Percentiles rank a stretch among this genome's conserved stretches.
phyloP scores from a whole-genome alignment of 2,329 filamentous ascomycete species.

The Triangularia setosa region DNA sequence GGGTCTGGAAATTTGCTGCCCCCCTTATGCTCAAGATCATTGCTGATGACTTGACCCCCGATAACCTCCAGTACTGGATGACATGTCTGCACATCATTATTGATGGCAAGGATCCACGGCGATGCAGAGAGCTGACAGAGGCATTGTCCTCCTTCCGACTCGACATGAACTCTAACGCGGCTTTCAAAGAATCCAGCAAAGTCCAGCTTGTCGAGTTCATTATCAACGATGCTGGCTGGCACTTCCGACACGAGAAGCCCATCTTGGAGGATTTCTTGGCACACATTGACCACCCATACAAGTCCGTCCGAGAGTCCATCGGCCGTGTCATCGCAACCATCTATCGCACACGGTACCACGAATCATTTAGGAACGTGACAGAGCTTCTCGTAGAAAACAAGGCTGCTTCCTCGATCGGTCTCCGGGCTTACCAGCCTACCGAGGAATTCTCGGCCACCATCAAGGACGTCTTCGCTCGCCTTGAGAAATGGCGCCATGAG shows the following conservation, averaged over 20 bases:
- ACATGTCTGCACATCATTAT: conserved; percentile 87
- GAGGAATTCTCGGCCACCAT: conserved; percentile 71
- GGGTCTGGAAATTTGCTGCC: conserved; percentile 85
- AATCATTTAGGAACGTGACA: conserved; percentile 80
- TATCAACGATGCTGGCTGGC: conserved; percentile 87
- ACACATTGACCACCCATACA: conserved; percentile 96
- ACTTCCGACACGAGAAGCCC: conserved; percentile 85
- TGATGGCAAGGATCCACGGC: conserved; percentile 83
- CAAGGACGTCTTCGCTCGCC: conserved; percentile 67
- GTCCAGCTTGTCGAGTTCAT: conserved; percentile 85
- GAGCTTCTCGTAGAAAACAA: conserved; percentile 76
- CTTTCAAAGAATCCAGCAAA: conserved; percentile 98
- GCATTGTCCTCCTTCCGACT: conserved; percentile 80
- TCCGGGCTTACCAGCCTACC: conserved; percentile 75
- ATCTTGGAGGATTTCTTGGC: conserved; percentile 84
- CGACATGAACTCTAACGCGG: conserved; percentile 92
- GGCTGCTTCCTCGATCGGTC: conserved; percentile 73
- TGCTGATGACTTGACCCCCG: conserved; percentile 86
- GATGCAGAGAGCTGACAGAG: conserved; percentile 80
- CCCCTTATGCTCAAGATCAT: conserved; percentile 84
- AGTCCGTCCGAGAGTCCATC: conserved; percentile 92
- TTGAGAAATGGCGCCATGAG: conserved; percentile 85
- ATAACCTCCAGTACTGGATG: conserved; percentile 92
- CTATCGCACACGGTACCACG: conserved; percentile 87
- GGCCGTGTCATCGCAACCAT: conserved; percentile 84